Conservation (phyloP, 2,329 filamentous ascomycete genomes). For the Aureobasidium vineae region DNA sequence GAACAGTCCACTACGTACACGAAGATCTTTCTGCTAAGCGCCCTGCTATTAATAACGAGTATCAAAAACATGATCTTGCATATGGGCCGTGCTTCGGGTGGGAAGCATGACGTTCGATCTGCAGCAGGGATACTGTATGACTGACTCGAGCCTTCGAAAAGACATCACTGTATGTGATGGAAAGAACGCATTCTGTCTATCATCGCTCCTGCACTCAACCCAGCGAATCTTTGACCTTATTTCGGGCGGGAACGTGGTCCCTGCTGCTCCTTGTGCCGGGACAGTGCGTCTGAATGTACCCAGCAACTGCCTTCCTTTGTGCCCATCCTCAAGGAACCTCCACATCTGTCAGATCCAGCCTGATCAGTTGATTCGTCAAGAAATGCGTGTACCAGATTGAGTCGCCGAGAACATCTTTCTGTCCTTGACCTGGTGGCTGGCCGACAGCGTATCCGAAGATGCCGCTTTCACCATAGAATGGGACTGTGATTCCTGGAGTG, state of each 20-base stretch:
- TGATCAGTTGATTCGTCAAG: conserved; percentile 15
- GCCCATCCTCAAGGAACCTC: neutral
- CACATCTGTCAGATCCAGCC: neutral
- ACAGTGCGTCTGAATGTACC: neutral
- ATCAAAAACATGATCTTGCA: neutral
- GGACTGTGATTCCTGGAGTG: conserved; percentile 3
- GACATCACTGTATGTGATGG: neutral
- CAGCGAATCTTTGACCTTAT: no score
- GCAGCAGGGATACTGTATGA: neutral
- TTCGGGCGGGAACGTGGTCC: no score
- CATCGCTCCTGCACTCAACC: no score
- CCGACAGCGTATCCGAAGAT: conserved; percentile 12
- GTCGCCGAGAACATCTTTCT: neutral
- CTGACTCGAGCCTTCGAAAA: neutral
- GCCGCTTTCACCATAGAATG: conserved; percentile 11
- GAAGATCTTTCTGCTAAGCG: neutral
- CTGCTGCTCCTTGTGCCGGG: neutral
- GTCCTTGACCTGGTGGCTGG: conserved; percentile 13
- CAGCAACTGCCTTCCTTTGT: neutral
- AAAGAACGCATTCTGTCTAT: neutral
- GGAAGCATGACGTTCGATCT: conserved; percentile 3
- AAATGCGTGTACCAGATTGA: conserved; percentile 14
- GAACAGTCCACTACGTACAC: neutral
- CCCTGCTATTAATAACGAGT: neutral
- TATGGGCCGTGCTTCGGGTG: conserved; percentile 1